Conservation (phyloP, 2,329 filamentous ascomycete species). For the Hypoxylon sp. region DNA sequence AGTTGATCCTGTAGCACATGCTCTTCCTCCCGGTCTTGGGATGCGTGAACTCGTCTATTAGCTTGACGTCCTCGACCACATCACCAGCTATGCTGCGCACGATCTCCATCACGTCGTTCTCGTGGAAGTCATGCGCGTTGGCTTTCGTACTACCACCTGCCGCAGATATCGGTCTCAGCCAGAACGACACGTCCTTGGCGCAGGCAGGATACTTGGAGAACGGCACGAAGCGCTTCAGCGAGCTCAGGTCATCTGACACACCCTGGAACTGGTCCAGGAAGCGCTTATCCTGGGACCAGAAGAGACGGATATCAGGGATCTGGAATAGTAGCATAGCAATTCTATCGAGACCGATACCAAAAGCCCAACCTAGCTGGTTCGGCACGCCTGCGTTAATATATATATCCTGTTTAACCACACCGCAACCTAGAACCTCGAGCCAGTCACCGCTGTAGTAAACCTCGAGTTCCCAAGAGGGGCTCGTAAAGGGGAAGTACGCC, state of each 20-base stretch:
- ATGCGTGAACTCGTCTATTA: conserved; percentile 90
- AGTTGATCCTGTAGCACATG: conserved; percentile 93
- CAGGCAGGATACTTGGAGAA: conserved; percentile 94
- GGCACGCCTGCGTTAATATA: conserved; percentile 83
- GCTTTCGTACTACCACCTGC: conserved; percentile 62
- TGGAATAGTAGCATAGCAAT: conserved; percentile 98
- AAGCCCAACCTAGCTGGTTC: conserved; percentile 89
- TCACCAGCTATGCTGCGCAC: conserved; percentile 87
- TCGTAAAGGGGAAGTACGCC: conserved; percentile 97
- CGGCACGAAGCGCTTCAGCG: conserved; percentile 77
- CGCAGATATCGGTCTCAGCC: conserved; percentile 72
- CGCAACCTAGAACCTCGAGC: conserved; percentile 96
- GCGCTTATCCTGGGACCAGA: conserved; percentile 89
- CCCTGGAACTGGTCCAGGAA: conserved; percentile 89
- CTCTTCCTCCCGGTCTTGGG: conserved; percentile 87
- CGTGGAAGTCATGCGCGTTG: conserved; percentile 76
- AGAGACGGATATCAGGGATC: conserved; percentile 95
- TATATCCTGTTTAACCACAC: conserved; percentile 87
- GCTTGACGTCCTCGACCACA: conserved; percentile 85
- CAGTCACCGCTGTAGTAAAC: conserved; percentile 95
- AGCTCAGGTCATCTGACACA: conserved; percentile 65
- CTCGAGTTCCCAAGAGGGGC: conserved; percentile 95
- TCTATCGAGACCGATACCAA: conserved; percentile 92
- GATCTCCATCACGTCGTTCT: conserved; percentile 98
- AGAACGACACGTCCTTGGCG: conserved; percentile 95